Base-by-base conservation (phyloP, 2,329 filamentous ascomycete species). In the Aspergillus jensenii region DNA sequence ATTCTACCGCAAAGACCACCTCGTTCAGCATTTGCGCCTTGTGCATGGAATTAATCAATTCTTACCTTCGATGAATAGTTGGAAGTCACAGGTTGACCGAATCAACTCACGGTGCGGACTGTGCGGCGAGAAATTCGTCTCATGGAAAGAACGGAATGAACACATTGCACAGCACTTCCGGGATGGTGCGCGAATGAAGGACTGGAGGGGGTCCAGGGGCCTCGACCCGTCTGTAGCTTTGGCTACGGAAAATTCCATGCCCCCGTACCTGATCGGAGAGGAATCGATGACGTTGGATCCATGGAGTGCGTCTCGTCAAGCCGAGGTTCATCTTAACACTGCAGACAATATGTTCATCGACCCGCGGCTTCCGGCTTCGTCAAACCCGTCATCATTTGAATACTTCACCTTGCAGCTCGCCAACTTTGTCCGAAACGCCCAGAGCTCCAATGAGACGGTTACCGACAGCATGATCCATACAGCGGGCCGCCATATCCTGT, bases 1-100 rank as follows among this genome's bases (percentile, higher is more conserved):
- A 0, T 85, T 85, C 68, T 84, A 82, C 65, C 75, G 83, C 9
- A 85, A 85, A 67, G 83, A 85, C 59, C 83, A 85, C 63, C 72
- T 85, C 0, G 72, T 80, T 44, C 83, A 85, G 64, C 83, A 85
- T 67, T 67, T 85, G 39, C 77, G 81, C n/a, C 71, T 84, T 25
- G 80, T 84, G 70, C 83, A 85, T 62, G 76, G 75, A 39, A 79
- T 78, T 59, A 80, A 76, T 76, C 54, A 77, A 74, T 2, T 53
- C 7, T 12, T 40, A 2, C 25, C 55, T 74, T 76, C 39, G 75
- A 84, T 85, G 82, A 79, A 84, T 3, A 70, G 68, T 5, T 86
- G 83, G 83, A 62, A 58, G 19, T 35, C 45, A 1, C 76, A 79
- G 43, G 77, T 78, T 0, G 76, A 76, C 25, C 75, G 76, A 52